Percentiles rank a stretch among this genome's conserved stretches.
These are phyloP conservation scores for Silene uniflora DNA, from an alignment of 148 eudicot species.

Conservation along the genomic window DNA sequence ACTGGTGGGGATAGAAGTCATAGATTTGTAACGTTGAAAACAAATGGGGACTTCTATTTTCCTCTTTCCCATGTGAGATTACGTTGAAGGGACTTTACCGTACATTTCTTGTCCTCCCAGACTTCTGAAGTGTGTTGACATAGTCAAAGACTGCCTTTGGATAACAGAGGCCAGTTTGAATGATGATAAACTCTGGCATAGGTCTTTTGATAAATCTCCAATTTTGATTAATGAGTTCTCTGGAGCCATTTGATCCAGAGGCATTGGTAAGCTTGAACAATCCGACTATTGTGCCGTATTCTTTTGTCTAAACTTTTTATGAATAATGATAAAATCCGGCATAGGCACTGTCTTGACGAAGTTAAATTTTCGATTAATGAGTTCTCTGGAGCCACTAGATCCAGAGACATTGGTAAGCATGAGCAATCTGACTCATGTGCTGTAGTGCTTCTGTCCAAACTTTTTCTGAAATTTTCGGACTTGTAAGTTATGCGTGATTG, in stretches of 20 bases:
- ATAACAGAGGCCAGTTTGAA: background rate
- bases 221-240: background rate
- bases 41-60: constrained; percentile 9
- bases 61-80: background rate
- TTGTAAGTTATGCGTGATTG: background rate
- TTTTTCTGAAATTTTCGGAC: background rate
- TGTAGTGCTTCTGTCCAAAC: background rate
- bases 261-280: constrained; percentile 8
- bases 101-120: background rate
- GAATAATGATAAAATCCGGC: constrained; percentile 1
- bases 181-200: constrained; percentile 5
- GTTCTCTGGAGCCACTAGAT: constrained; percentile 12
- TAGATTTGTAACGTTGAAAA: background rate
- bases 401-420: constrained; percentile 12
- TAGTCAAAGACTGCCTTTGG: background rate
- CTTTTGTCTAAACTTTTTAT: too few species aligned
- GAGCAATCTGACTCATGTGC: background rate
- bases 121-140: background rate
- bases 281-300: background rate
- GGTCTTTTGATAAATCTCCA: constrained; percentile 14
- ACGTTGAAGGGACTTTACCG: background rate
- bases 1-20: constrained; percentile 9
- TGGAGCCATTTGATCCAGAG: constrained; percentile 12
- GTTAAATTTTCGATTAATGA: background rate
- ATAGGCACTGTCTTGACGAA: constrained; percentile 10